Conservation (phyloP, 2,329 filamentous ascomycete species). For the Aspergillus awamori region DNA sequence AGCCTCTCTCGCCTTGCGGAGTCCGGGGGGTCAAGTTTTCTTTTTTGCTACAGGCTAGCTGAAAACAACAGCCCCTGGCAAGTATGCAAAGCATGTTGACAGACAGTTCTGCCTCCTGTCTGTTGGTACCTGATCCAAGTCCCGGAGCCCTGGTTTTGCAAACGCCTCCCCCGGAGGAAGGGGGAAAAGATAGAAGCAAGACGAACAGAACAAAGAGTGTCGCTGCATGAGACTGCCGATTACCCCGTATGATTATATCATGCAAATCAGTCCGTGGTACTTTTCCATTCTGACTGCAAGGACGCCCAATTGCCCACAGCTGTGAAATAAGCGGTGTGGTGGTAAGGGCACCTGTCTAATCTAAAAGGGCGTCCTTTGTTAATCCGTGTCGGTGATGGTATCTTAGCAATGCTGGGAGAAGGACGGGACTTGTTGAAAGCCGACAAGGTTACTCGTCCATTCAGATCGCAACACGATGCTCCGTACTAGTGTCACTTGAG, state of each 20-base stretch:
- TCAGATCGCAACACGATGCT: conserved; percentile 1
- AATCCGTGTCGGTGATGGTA: neutral
- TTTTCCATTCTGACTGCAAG: neutral
- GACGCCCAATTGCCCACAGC: neutral
- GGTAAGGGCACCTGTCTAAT: neutral
- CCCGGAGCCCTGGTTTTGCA: neutral
- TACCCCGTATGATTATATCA: neutral
- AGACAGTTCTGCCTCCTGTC: neutral
- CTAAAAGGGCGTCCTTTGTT: neutral
- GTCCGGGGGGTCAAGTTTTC: neutral
- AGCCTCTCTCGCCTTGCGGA: conserved; percentile 6
- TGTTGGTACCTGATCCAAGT: neutral
- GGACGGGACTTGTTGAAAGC: neutral
- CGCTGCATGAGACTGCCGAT: conserved; percentile 5
- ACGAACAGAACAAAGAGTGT: neutral
- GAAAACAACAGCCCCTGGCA: neutral
- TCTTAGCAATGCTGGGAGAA: too few relatives aligned
- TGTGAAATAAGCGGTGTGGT: conserved; percentile 3
- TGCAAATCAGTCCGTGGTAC: neutral
- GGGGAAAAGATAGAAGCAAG: neutral
- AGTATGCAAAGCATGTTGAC: neutral
- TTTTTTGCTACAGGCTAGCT: neutral
- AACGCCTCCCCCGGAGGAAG: neutral
- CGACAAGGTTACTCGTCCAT: neutral
- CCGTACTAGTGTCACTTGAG: neutral